A percentile compares a stretch with the other conserved stretches of the same genome.
Conservation (phyloP, 129 eudicot species). For the Cynara cardunculus region DNA sequence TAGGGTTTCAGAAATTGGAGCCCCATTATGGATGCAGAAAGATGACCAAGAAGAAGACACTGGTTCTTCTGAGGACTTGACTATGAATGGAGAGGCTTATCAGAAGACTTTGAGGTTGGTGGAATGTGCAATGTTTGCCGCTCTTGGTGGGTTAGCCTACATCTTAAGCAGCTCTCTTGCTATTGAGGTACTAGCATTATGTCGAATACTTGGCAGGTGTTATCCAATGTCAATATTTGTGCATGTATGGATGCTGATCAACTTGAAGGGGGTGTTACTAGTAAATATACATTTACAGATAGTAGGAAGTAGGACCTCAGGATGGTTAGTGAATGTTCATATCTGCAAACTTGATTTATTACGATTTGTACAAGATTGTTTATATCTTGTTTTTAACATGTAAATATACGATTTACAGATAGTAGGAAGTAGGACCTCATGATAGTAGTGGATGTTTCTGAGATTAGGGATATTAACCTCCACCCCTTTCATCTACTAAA, state of each 20-base stretch:
- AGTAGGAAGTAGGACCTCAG: too few species aligned
- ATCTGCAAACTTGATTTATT: neutral
- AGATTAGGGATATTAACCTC: neutral
- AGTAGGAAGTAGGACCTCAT: neutral
- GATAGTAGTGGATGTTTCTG: neutral
- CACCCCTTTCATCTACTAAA: neutral
- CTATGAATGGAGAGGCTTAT: constrained; percentile 60
- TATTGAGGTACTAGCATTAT: constrained; percentile 60
- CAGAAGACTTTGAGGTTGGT: constrained; percentile 84
- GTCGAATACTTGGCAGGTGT: neutral
- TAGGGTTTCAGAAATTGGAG: constrained; percentile 33
- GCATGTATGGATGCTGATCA: neutral
- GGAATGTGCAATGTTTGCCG: constrained; percentile 95
- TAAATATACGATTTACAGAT: neutral
- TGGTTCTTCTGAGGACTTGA: constrained; percentile 43
- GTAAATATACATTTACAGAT: too few species aligned
- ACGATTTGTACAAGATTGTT: neutral
- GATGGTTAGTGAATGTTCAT: too few species aligned
- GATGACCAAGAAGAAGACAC: constrained; percentile 25
- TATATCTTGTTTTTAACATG: neutral
- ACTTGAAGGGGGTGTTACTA: neutral
- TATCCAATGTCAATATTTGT: neutral
- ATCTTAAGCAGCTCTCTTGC: constrained; percentile 89
- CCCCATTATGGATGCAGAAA: constrained; percentile 32
- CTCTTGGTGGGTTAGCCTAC: constrained; percentile 80